Evolutionary conservation across 495 filamentous ascomycete species (phyloP).

Genomic region (Evernia prunastri): DNA sequence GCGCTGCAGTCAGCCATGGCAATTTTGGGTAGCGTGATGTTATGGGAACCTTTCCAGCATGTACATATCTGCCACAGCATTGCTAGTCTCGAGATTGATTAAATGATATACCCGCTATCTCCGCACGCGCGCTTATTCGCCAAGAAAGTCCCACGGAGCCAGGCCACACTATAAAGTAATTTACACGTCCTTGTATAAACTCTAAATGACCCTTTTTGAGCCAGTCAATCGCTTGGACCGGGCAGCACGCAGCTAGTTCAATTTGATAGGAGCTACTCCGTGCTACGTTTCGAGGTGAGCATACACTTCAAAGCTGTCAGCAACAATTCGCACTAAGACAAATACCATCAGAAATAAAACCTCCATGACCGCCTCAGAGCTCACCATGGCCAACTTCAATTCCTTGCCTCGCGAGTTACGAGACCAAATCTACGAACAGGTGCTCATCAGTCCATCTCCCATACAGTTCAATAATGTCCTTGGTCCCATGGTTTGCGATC

Average conservation of each 20-base stretch:
- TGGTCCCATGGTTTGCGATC: neutral
- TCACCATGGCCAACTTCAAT: neutral
- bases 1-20: constrained; percentile 44
- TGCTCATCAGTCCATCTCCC: neutral
- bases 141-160: no score
- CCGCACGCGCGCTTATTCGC: neutral
- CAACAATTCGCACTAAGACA: neutral
- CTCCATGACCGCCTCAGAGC: neutral
- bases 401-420: neutral
- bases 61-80: neutral
- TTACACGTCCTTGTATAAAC: no score
- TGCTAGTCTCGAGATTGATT: neutral
- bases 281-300: neutral
- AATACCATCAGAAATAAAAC: neutral
- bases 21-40: neutral
- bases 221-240: no score
- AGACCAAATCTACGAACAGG: constrained; percentile 1
- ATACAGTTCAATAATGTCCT: neutral
- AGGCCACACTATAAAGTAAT: no score
- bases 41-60: neutral
- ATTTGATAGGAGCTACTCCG: neutral
- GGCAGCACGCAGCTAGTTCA: neutral
- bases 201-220: no score
- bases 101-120: neutral
- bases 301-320: neutral